Base-by-base conservation (phyloP, 1,139 yeast species). In the Scheffersomyces cryptocercus region DNA sequence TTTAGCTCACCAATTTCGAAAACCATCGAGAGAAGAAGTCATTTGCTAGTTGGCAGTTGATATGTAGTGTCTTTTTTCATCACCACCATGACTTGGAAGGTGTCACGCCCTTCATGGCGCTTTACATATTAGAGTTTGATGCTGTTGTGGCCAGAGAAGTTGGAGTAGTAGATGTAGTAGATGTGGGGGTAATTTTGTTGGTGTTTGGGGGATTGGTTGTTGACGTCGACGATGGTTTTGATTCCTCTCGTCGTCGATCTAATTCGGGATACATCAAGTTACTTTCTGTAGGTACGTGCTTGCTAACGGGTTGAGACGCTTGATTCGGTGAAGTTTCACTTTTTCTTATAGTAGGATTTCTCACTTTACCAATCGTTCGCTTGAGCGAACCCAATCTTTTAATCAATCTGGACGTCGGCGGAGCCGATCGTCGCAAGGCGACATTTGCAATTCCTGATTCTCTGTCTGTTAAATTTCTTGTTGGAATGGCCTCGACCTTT, bases 401-500 rank as follows among this genome's bases (percentile, higher is more conserved):
- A 4, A 20, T 20, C 26, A 20, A 20, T 20, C 26, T 20, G 26
- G 26, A 20, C 26, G 8, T 20, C 26, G 26, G 26, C 26, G 26
- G 12, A 15, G n/a, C 35, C 35, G 35, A 20, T 31, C 35, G 35
- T 31, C 35, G 35, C 15, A 31, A 15, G 15, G 15, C 14, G 10
- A 4, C 11, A 10, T 20, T 11, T 10, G 35, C 11, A 31, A 13
- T 11, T 13, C 38, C 28, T 11, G 38, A n/a, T 28, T 16, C 35
- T 29, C 16, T 38, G 20, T 24, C 13, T 11, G 16, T 14, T n/a
- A 12, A 13, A 26, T 14, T 24, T 28, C 35, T 35, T 35, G 13
- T n/a, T 38, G 37, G 36, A 29, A 39, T 39, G 31, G 47, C 44
- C 38, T 41, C 48, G 44, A 53, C 56, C 56, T 48, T 46, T 37